Conservation (phyloP, 352 stramenopile genomes). For the Globisporangium cystogenes region DNA sequence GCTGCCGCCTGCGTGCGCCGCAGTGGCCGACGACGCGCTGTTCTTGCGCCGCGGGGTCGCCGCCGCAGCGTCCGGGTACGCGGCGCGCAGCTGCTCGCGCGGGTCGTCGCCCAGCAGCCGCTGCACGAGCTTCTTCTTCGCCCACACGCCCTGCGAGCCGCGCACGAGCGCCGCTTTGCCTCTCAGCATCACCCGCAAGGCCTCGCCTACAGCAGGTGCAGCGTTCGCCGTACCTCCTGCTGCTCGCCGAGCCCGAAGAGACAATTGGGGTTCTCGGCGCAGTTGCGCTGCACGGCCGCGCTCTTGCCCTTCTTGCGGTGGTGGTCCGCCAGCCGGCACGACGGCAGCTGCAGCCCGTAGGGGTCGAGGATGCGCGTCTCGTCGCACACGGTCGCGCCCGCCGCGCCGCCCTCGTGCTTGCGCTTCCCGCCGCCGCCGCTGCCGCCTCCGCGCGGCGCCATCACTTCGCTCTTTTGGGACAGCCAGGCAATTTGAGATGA, state of each 20-base stretch:
- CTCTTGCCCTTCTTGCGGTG: slow-evolving; percentile 44
- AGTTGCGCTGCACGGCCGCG: slow-evolving; percentile 43
- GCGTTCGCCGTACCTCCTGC: slow-evolving; percentile 29
- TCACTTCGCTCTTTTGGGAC: neutral
- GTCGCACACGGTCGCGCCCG: slow-evolving; percentile 11
- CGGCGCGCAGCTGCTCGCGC: slow-evolving; percentile 34
- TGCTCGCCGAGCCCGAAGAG: slow-evolving; percentile 79
- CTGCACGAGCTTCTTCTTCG: slow-evolving; percentile 40
- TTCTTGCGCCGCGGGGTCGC: slow-evolving; percentile 5
- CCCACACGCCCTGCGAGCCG: slow-evolving; percentile 52
- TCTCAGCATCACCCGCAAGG: no score
- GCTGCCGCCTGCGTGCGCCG: neutral
- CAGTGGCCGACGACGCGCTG: neutral
- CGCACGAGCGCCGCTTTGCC: neutral
- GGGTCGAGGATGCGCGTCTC: slow-evolving; percentile 45
- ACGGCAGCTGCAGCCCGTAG: slow-evolving; percentile 35
- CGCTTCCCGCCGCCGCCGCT: slow-evolving; percentile 32
- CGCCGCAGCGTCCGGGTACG: slow-evolving; percentile 10
- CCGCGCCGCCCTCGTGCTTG: slow-evolving; percentile 14
- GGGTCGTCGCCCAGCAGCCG: slow-evolving; percentile 65
- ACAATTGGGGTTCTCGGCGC: slow-evolving; percentile 81
- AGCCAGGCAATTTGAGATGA: no score
- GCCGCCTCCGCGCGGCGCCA: slow-evolving; percentile 22
- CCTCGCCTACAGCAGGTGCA: no score
- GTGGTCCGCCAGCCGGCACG: slow-evolving; percentile 57